Evolutionary conservation across 768 basidiomycete genomes (phyloP), one percentile per base, ranked within the genome.

Genomic region (Xanthoconium purpureum): DNA sequence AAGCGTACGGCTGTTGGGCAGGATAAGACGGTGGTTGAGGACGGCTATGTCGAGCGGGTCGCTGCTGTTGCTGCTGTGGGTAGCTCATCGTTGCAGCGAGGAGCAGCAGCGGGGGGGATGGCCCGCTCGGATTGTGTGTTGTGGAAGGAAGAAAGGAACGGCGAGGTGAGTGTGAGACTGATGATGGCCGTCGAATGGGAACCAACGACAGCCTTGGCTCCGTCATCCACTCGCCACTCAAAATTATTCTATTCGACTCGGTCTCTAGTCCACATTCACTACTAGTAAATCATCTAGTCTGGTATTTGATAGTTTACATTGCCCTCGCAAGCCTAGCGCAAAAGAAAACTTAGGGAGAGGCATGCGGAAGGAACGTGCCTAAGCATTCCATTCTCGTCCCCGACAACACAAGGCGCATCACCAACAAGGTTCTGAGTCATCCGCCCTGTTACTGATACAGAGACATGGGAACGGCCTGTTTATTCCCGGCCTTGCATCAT

Each of bases 41-140:
- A 17, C 66, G 68, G 17, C 52, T 52, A 17, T 50, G 49, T n/a
- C 68, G 64, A 9, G 50, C 5, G 6, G 73, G 73, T 50, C 74
- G 77, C 2, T 74, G 70, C 48, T n/a, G n/a, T n/a, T 78, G 73
- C 18, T 76, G 66, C 1, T 73, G 76, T 33, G 79, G 84, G 40
- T 83, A 77, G 52, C 57, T 71, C 68, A 70, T 71, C 28, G 58
- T 5, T 15, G 29, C 7, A 18, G 9, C 10, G 18, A 6, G 17
- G 13, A 32, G 44, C 36, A 43, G 47, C 52, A 44, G 38, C 49
- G 55, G 24, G 28, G 35, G 38, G 40, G 28, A 38, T 6, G 17
- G 14, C 56, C 56, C 62, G 46, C 57, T 42, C 52, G 50, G 44
- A 20, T 15, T 47, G 5, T 39, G 47, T 15, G 14, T 9, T 30